phyloP scores from a whole-genome alignment of 1,284 basidiomycete species.

The Ustilago loliicola region DNA sequence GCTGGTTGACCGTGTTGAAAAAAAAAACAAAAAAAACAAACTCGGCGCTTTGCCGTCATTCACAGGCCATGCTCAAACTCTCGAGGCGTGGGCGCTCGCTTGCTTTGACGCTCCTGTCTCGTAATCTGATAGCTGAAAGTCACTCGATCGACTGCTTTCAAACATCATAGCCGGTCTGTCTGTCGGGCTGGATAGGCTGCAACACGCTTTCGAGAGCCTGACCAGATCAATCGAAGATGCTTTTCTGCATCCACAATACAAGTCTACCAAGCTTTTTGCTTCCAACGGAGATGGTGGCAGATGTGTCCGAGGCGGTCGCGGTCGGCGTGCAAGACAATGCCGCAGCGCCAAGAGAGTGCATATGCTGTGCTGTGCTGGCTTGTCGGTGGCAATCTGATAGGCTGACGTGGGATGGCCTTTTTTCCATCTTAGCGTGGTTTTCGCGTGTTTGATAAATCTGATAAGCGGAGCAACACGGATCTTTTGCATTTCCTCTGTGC shows the following conservation, averaged over 20 bases:
- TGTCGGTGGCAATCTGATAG: conserved; percentile 35
- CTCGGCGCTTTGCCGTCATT: not conserved
- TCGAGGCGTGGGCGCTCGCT: too few species aligned
- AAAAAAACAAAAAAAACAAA: not conserved
- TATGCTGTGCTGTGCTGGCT: too few species aligned
- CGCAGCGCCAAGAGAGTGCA: conserved; percentile 7
- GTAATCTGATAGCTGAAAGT: too few species aligned
- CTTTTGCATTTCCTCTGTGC: not conserved
- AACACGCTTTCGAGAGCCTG: too few species aligned
- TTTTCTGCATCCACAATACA: too few species aligned
- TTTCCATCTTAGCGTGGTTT: not conserved
- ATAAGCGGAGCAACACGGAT: conserved; percentile 49
- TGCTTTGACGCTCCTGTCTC: too few species aligned
- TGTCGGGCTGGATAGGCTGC: too few species aligned
- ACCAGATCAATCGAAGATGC: too few species aligned
- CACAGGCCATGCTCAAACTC: not conserved
- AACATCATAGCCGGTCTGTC: too few species aligned
- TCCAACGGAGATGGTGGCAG: not conserved
- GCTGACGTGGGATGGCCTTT: conserved; percentile 1
- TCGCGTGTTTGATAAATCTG: conserved; percentile 22
- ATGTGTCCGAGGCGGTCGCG: not conserved
- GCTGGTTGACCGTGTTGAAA: not conserved
- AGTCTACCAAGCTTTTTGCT: too few species aligned
- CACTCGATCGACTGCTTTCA: too few species aligned
- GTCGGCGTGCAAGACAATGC: not conserved